Conservation (phyloP, 805 yeast species). For the Kuraishia piskuri region DNA sequence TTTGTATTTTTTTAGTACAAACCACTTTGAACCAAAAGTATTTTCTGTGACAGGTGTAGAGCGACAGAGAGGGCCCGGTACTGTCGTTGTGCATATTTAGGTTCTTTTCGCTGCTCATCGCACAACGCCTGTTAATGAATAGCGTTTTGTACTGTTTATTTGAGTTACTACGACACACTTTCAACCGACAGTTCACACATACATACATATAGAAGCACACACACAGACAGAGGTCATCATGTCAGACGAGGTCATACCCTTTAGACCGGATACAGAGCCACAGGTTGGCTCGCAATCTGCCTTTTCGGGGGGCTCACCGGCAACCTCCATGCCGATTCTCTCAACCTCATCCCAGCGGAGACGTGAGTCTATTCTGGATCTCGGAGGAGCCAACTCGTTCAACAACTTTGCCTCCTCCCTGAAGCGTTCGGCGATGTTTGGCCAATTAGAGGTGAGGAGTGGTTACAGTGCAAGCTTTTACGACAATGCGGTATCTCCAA, state of each 20-base stretch:
- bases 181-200: not conserved
- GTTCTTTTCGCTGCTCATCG: too few species aligned
- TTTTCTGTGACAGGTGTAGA: too few species aligned
- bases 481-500: constrained; percentile 1
- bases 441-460: not conserved
- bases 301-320: not conserved
- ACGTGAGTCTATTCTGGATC: constrained; percentile 24
- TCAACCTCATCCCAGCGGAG: constrained; percentile 5
- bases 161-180: too few species aligned
- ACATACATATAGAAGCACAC: too few species aligned
- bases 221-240: too few species aligned
- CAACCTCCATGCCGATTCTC: not conserved
- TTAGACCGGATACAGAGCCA: not conserved
- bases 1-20: too few species aligned
- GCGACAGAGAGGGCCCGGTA: too few species aligned
- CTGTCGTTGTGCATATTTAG: too few species aligned
- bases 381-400: constrained; percentile 27
- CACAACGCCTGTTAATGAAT: too few species aligned
- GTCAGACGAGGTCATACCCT: not conserved
- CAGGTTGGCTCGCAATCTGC: not conserved
- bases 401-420: constrained; percentile 28
- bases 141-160: too few species aligned
- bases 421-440: constrained; percentile 19
- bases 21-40: too few species aligned
- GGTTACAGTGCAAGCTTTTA: not conserved